Conservation (phyloP, 441 rosid genomes). For the Adansonia gregorii region DNA sequence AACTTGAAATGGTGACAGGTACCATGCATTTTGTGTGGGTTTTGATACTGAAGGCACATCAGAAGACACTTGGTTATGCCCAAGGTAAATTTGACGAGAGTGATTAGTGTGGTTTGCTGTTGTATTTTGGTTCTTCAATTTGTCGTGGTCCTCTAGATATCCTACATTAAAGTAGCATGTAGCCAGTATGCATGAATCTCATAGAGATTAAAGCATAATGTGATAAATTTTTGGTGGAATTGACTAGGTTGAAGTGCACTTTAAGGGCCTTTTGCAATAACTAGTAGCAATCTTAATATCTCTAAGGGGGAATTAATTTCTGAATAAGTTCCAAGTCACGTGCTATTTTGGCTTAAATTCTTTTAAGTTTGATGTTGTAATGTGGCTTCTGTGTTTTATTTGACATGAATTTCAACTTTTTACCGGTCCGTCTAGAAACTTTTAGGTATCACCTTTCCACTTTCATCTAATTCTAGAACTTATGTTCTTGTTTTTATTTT, state of each 20-base stretch:
- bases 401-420: neutral
- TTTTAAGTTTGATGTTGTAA: constrained; percentile 5
- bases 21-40: constrained; percentile 97
- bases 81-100: constrained; percentile 62
- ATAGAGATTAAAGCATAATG: neutral
- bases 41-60: constrained; percentile 82
- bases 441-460: constrained; percentile 15
- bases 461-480: constrained; percentile 24
- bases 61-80: constrained; percentile 96
- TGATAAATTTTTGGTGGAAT: neutral
- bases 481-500: constrained; percentile 34
- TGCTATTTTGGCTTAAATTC: constrained; percentile 13
- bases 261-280: neutral
- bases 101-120: constrained; percentile 29
- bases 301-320: constrained; percentile 1
- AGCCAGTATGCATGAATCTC: constrained; percentile 15
- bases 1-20: constrained; percentile 58
- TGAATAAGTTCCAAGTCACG: constrained; percentile 2
- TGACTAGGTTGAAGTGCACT: neutral
- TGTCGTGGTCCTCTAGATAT: constrained; percentile 16
- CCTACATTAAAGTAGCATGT: neutral
- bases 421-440: constrained; percentile 2
- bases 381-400: constrained; percentile 17
- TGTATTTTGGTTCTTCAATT: constrained; percentile 34
- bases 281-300: constrained; percentile 10